Evolutionary conservation across 371 early-diverging fungal genomes (phyloP).

Genomic region (Mucor ambiguus): DNA sequence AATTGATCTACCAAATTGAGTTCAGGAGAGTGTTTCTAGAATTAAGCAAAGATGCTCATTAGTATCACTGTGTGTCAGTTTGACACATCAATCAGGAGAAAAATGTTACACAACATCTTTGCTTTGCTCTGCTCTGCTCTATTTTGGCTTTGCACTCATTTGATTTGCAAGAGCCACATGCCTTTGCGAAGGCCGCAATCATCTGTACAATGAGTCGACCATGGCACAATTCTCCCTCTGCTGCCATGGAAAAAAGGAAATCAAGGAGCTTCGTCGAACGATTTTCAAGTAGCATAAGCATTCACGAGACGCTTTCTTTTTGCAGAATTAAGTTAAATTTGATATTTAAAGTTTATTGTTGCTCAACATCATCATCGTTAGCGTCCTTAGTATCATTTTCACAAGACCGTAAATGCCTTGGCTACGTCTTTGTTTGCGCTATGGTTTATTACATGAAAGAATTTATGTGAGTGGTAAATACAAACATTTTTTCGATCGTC

Average conservation of each 20-base stretch:
- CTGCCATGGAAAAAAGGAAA: background rate
- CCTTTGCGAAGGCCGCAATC: no score
- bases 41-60: no score
- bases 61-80: background rate
- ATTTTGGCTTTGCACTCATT: no score
- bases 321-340: constrained; percentile 17
- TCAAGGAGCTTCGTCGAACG: constrained; percentile 3
- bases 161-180: no score
- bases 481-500: constrained; percentile 8
- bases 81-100: constrained; percentile 17
- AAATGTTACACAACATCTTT: constrained; percentile 4
- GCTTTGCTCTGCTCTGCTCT: background rate
- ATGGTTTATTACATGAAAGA: background rate
- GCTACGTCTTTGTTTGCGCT: background rate
- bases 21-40: no score
- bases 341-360: constrained; percentile 16
- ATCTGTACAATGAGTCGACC: no score
- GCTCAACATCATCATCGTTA: background rate
- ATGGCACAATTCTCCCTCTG: no score
- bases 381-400: background rate
- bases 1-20: no score
- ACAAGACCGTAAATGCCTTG: background rate
- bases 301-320: constrained; percentile 16
- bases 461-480: background rate
- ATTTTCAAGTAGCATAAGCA: constrained; percentile 1